phyloP scores from a whole-genome alignment of 176 grass and related monocot genomes.

The Raddia guianensis region DNA sequence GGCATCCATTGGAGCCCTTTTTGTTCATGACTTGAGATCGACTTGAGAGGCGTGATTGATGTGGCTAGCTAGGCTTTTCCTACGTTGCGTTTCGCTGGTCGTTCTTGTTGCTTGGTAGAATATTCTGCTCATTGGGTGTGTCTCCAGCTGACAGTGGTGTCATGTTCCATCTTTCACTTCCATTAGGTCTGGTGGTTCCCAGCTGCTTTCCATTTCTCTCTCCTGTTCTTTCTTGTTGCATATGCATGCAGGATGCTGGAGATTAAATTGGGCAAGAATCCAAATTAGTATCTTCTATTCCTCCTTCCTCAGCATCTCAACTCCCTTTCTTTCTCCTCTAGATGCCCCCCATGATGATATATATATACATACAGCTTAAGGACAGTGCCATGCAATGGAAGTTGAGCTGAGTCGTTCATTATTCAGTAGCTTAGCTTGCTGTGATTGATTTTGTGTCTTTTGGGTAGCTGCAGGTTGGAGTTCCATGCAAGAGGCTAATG shows the following conservation, averaged over 20 bases:
- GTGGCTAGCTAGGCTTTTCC: constrained; percentile 15
- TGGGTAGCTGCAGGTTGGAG: constrained; percentile 86
- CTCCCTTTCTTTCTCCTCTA: not conserved
- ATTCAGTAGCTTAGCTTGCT: constrained; percentile 31
- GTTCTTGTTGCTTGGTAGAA: constrained; percentile 35
- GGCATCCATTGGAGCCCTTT: not conserved
- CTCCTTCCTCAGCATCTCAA: not conserved
- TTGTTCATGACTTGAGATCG: not conserved
- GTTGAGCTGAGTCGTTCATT: not conserved
- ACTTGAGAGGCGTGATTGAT: constrained; percentile 35
- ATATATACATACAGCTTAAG: not conserved
- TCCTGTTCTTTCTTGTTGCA: constrained; percentile 37
- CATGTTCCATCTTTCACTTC: constrained; percentile 46
- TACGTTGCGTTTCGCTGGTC: constrained; percentile 32
- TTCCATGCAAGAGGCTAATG: constrained; percentile 91
- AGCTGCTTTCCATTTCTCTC: constrained; percentile 20
- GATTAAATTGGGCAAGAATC: constrained; percentile 26
- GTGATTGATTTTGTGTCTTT: constrained; percentile 47
- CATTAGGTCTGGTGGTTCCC: constrained; percentile 36
- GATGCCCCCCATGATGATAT: constrained; percentile 11
- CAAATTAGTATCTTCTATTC: constrained; percentile 33
- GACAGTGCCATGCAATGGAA: constrained; percentile 37
- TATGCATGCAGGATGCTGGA: constrained; percentile 33
- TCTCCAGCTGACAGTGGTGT: constrained; percentile 15
- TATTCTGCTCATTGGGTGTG: constrained; percentile 29